Evolutionary conservation across 2,329 filamentous ascomycete genomes (phyloP).

Genomic region (Sarocladiaceae sp.): DNA sequence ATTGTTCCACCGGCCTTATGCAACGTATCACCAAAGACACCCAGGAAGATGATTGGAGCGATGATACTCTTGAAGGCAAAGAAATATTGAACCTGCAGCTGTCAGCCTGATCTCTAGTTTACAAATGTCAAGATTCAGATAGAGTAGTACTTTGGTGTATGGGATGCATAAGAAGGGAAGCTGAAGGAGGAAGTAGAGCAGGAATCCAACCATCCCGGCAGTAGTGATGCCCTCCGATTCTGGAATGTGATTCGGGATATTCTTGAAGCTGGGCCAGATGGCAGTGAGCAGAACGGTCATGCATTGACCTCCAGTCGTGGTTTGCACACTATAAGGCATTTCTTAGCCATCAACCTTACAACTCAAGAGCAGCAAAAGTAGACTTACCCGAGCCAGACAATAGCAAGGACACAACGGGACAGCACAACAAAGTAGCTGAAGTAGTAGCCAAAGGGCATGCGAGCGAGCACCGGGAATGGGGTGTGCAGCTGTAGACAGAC

Average conservation of each 20-base stretch:
- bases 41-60: constrained; percentile 20
- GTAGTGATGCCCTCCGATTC: constrained; percentile 46
- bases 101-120: background rate
- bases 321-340: constrained; percentile 6
- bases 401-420: background rate
- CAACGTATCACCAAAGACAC: constrained; percentile 45
- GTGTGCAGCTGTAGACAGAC: constrained; percentile 18
- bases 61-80: constrained; percentile 25
- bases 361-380: background rate
- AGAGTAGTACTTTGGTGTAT: constrained; percentile 31
- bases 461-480: constrained; percentile 29
- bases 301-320: background rate
- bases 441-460: constrained; percentile 31
- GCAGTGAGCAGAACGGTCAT: constrained; percentile 16
- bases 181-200: constrained; percentile 50
- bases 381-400: constrained; percentile 5
- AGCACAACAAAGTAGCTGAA: constrained; percentile 24
- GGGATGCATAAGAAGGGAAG: constrained; percentile 49
- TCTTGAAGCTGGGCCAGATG: constrained; percentile 49
- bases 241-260: constrained; percentile 46
- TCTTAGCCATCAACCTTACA: constrained; percentile 4
- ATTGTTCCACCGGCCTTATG: constrained; percentile 20
- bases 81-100: constrained; percentile 36
- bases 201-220: constrained; percentile 48
- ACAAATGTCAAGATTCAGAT: background rate